A percentile compares a stretch with the other conserved stretches of the same genome.
These are phyloP conservation scores for Anisogramma anomala DNA, from an alignment of 2,329 filamentous ascomycete genomes.

Conservation along the genomic window DNA sequence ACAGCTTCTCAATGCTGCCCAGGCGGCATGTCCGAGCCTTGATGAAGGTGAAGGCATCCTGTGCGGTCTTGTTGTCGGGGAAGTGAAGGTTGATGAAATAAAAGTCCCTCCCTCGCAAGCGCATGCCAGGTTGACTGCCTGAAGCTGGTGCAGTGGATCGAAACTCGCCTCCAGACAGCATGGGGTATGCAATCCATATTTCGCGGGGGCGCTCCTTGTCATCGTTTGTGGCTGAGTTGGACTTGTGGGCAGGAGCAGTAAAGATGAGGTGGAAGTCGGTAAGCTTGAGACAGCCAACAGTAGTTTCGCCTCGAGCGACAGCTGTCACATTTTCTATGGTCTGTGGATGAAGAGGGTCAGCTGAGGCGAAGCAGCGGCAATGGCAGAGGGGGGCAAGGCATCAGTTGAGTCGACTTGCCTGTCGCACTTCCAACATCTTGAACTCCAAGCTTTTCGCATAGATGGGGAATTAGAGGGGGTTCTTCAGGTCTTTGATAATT, in stretches of 20 bases:
- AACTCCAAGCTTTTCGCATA: conserved; percentile 3
- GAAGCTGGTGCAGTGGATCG: conserved; percentile 60
- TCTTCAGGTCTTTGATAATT: background rate
- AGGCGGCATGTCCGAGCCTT: conserved; percentile 69
- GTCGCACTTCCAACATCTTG: conserved; percentile 19
- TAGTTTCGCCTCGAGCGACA: conserved; percentile 46
- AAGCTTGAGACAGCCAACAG: conserved; percentile 46
- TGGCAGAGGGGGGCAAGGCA: too few species aligned
- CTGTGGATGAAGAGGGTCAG: conserved; percentile 22
- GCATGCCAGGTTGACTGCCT: conserved; percentile 66
- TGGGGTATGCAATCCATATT: conserved; percentile 89
- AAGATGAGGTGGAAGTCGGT: conserved; percentile 52
- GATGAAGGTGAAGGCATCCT: conserved; percentile 81
- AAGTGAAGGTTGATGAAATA: conserved; percentile 90
- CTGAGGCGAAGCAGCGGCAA: background rate
- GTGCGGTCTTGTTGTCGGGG: conserved; percentile 56
- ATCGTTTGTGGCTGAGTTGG: conserved; percentile 8
- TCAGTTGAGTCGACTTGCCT: conserved; percentile 8
- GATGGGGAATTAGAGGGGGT: background rate
- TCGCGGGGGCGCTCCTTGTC: conserved; percentile 37
- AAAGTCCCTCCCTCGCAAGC: conserved; percentile 85
- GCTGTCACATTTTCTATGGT: conserved; percentile 48
- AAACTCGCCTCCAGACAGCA: conserved; percentile 71
- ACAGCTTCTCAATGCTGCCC: conserved; percentile 74
- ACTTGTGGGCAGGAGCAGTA: conserved; percentile 29